A percentile compares a stretch with the other conserved stretches of the same genome.
phyloP scores from a whole-genome alignment of 192 early-diverging fungal genomes.

The Gamsiella multidivaricata region DNA sequence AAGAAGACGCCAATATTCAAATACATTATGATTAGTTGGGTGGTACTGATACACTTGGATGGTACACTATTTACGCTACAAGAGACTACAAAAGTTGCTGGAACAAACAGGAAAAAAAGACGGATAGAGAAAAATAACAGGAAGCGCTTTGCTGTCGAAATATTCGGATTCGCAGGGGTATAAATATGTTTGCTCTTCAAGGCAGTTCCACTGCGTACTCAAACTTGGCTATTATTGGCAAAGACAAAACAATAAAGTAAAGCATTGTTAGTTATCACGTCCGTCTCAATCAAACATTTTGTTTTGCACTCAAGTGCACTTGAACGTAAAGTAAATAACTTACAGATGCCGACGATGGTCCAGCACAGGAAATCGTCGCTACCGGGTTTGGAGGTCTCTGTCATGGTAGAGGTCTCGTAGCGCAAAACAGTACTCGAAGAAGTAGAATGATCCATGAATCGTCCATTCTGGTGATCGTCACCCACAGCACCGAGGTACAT shows the following conservation, averaged over 20 bases:
- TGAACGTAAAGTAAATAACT: conserved; percentile 40
- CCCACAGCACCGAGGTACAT: conserved; percentile 61
- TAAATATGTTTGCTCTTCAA: conserved; percentile 17
- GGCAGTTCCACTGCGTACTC: conserved; percentile 39
- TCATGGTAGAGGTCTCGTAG: conserved; percentile 33
- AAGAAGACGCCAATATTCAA: too few species aligned
- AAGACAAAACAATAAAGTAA: neutral
- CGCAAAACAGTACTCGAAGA: conserved; percentile 28
- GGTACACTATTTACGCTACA: conserved; percentile 32
- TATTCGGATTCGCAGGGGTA: neutral
- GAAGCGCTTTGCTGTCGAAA: neutral
- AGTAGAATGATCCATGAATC: conserved; percentile 48
- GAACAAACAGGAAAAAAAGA: conserved; percentile 14
- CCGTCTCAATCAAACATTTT: too few species aligned
- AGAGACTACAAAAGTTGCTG: conserved; percentile 17
- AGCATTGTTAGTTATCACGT: conserved; percentile 2
- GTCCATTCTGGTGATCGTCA: conserved; percentile 45
- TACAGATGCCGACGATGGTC: conserved; percentile 85
- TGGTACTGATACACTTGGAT: conserved; percentile 14
- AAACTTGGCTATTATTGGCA: conserved; percentile 31
- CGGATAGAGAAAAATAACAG: conserved; percentile 4
- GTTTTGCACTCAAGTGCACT: too few species aligned
- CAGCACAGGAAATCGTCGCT: conserved; percentile 84
- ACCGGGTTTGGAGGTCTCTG: conserved; percentile 33
- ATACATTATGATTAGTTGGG: neutral